Base-by-base conservation (phyloP, 371 early-diverging fungal genomes). In the Lichtheimia hyalospora region DNA sequence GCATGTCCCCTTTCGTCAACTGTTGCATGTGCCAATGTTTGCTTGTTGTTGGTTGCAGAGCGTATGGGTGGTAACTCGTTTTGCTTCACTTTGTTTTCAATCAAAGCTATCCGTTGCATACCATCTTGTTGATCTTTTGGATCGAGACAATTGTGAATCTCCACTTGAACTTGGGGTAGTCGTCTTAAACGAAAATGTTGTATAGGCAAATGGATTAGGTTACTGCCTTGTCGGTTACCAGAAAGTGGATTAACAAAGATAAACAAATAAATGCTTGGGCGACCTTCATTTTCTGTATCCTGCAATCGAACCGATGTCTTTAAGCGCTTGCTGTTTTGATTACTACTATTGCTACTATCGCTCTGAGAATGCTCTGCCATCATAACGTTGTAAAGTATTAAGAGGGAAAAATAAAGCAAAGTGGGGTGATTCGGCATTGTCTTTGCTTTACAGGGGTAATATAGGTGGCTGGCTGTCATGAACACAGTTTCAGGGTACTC, bases 161-260 rank as follows among this genome's bases (percentile, higher is more conserved):
- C 86, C 0, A 87, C 82, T 57, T 87, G 85, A 3, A 85, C 81
- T 20, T 77, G 75, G 3, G 84, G 84, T 27, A 79, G 66, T 16
- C 78, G 69, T 46, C 82, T 70, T 42, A 85, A 67, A 21, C 87
- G 74, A 56, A 85, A 87, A 56, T 82, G 82, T 56, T 80, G 81
- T 27, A 86, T 61, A 0, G 81, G 73, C 48, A 86, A 63, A 34
- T 75, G 55, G 50, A 83, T 64, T 41, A 87, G 63, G 41, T 72
- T 73, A n/a, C 71, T 61, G 0, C 87, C 87, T 52, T 85, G 77
- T 49, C 75, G 77, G 55, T 83, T 82, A 6, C 87, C 87, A 0
- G 84, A 83, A 10, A 81, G 71, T 3, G 87, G 85, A 52, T 87
- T 87, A 24, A 83, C 83, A 67, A 87, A 87, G 7, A 87, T 83